Base-by-base conservation (phyloP, 2,329 filamentous ascomycete genomes). In the Colletotrichum siamense region DNA sequence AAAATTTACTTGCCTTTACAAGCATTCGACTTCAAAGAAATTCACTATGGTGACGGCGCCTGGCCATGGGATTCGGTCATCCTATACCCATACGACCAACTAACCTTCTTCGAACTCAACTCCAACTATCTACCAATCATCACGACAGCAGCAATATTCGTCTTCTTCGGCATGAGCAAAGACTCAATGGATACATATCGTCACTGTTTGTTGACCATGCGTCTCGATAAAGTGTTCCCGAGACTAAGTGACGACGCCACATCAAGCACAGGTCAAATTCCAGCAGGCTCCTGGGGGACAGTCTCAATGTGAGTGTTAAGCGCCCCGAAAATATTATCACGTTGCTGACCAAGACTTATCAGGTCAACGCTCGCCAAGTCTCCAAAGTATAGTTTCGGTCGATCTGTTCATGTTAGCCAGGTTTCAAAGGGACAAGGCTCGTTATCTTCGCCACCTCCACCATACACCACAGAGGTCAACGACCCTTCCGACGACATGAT, bases 111-210 rank as follows among this genome's bases (percentile, higher is more conserved):
- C 2, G 79, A 84, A 65, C 78, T 90, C 79, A 89, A 90, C 78
- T 85, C 86, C 74, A 85, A 84, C 69, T 92, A 89, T 82, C 85
- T 91, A 24, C 77, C 86, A 26, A 88, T 90, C 69, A 66, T 89
- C 4, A 87, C 89, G 4, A 83, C 86, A 6, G 79, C 89, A 2
- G 85, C 87, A 63, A 85, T 92, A 64, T 89, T 91, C 57, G 57
- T 87, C 34, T 91, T 91, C 81, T 92, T 92, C 71, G 91, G 91
- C 62, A 87, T 87, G 74, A 91, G 88, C n/a, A 86, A 85, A 30
- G 90, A 92, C 34, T 89, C 89, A 13, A 83, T 88, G 76, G 89
- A 89, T 73, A 84, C 83, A 69, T 92, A 92, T 80, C 85, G 89
- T 24, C 69, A 77, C 2, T 78, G 81, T 8, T 79, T 88, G 8